A percentile compares a stretch with the other conserved stretches of the same genome.
Conservation (phyloP, 2,329 filamentous ascomycete species). For the Penicillium sp. region DNA sequence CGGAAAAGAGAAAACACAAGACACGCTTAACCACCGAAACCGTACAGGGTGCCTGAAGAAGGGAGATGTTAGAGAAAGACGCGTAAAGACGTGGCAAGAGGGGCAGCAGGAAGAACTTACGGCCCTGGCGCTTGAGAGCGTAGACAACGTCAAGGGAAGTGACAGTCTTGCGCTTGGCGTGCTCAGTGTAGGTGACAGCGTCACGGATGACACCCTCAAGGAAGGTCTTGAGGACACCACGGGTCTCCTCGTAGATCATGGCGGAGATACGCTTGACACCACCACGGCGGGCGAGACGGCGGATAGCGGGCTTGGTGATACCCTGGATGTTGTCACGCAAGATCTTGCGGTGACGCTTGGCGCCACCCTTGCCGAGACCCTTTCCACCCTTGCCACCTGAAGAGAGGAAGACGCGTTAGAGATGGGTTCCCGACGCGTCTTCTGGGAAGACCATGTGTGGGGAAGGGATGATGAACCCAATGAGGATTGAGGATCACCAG, state of each 20-base stretch:
- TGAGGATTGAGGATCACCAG: background rate
- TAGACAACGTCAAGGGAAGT: slow-evolving; percentile 64
- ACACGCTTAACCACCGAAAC: slow-evolving; percentile 77
- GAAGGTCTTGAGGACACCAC: slow-evolving; percentile 81
- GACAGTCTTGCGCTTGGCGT: slow-evolving; percentile 69
- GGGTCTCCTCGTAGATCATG: slow-evolving; percentile 86
- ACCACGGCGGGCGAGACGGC: slow-evolving; percentile 97
- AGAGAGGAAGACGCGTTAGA: slow-evolving; percentile 50
- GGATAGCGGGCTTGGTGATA: slow-evolving; percentile 98
- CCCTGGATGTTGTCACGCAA: slow-evolving; percentile 99
- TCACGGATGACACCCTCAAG: slow-evolving; percentile 79
- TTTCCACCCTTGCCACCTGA: slow-evolving; percentile 93
- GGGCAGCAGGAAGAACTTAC: slow-evolving; percentile 34
- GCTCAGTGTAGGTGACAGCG: slow-evolving; percentile 79
- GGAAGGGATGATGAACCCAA: background rate
- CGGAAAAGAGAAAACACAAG: slow-evolving; percentile 42
- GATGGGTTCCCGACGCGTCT: slow-evolving; percentile 11
- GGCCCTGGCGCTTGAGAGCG: slow-evolving; percentile 65
- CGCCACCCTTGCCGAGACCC: slow-evolving; percentile 96
- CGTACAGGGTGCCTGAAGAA: slow-evolving; percentile 69
- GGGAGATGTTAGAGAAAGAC: slow-evolving; percentile 22
- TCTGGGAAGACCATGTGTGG: slow-evolving; percentile 9
- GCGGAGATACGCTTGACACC: slow-evolving; percentile 99
- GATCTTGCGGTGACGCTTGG: slow-evolving; percentile 99
- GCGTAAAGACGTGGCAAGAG: background rate